Base-by-base conservation (phyloP, 2,329 filamentous ascomycete genomes). In the Fusarium tupiense region DNA sequence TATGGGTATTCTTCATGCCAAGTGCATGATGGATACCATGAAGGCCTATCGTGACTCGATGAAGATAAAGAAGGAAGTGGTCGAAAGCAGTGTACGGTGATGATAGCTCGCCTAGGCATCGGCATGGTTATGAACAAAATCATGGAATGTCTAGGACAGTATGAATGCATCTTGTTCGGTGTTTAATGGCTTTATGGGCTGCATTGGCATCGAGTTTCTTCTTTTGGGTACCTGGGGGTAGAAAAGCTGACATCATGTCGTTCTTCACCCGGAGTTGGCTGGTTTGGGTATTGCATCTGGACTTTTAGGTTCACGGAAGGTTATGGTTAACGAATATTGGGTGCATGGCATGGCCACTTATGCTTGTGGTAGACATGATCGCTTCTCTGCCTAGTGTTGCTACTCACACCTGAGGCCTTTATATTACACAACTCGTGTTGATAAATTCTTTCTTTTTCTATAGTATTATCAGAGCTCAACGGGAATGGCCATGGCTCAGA, bases 1-100 rank as follows among this genome's bases (percentile, higher is more conserved):
- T 47, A 85, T 88, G 80, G 87, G 87, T 14, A 88, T 89, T 84
- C 79, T 86, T 40, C 85, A 88, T 70, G 87, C 86, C 5, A 82
- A 83, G 62, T 79, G 81, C 24, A 80, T 88, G 68, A 84, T 84
- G 43, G 84, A 86, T 47, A 75, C 81, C 12, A 85, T 86, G 84
- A 71, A 60, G n/a, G 70, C 69, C 19, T 72, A 80, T 46, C 69
- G 67, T 31, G 75, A 77, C 29, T 67, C 67, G n/a, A 7, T 68
- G 41, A 37, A 64, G 6, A 61, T 61, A 38, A 59, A 67, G 41
- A 70, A 76, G 67, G 71, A 35, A 44, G 61, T 29, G 62, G 50
- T 35, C 44, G 67, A 37, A 43, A 64, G 26, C 37, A 62, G 44
- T 37, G 24, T 33, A 14, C 37, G 37, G 63, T 38, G 60, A 67